Evolutionary conservation across 768 basidiomycete species (phyloP), one percentile per base, ranked within the genome.

Genomic region (Termitomyces eurrhizus): DNA sequence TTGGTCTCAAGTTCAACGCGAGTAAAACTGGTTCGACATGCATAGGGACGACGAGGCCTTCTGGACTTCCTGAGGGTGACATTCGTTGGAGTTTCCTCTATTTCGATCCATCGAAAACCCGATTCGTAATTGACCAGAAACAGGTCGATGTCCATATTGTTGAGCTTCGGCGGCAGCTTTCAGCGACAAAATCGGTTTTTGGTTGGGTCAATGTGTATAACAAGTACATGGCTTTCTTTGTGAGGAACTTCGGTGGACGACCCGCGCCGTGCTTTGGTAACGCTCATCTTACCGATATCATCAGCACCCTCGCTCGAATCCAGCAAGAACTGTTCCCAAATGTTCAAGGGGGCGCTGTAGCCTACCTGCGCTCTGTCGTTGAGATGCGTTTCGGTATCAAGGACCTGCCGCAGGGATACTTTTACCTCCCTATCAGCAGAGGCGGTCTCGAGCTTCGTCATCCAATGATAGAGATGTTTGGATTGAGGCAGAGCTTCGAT

Each of bases 1-100:
- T 74, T 11, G 78, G 79, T 6, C 65, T 80, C 54, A 74, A 66
- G 33, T 77, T 80, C 66, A 79, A 80, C 59, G 59, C 67, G 50
- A 65, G 69, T 33, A 80, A 80, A 64, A 80, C 78, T 2, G 80
- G 79, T 6, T 73, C 76, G 6, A 74, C 72, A 8, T 73, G 70
- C 59, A 69, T 79, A 12, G 75, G 76, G 3, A 45, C 51, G 18
- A 49, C 36, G 16, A 52, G 44, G n/a, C 55, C 52, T 14, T 12
- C 59, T 32, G 65, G 58, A 18, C 64, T 68, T 13, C 67, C 67
- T n/a, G 52, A 33, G 21, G 67, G 67, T 24, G 62, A 68, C 26
- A 66, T 68, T 9, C 65, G 62, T n/a, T 66, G 65, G 65, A 65
- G 65, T 7, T 68, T 68, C 62, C 65, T 68, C 42, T 58, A 57